phyloP scores from a whole-genome alignment of 345 rosid species.

The Brassica carinata region DNA sequence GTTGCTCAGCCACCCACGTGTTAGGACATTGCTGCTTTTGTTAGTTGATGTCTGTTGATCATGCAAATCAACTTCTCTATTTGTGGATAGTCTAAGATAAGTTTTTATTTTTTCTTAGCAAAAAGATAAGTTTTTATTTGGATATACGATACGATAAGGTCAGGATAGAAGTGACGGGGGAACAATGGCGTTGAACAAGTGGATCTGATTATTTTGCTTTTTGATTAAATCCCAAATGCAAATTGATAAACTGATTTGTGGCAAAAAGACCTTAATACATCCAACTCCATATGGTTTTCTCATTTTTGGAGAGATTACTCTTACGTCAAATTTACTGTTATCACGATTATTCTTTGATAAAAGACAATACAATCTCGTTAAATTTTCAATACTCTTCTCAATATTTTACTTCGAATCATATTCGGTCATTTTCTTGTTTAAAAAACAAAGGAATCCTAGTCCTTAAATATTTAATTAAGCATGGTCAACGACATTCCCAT shows the following conservation, averaged over 20 bases:
- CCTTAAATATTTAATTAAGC: neutral
- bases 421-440: neutral
- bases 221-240: neutral
- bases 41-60: slow-evolving; percentile 21
- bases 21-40: slow-evolving; percentile 19
- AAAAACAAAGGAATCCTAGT: neutral
- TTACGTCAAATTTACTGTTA: neutral
- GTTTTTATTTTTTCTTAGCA: too few species aligned
- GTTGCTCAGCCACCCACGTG: slow-evolving; percentile 34
- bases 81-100: neutral
- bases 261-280: neutral
- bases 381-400: neutral
- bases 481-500: neutral
- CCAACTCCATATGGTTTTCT: slow-evolving; percentile 14
- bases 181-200: slow-evolving; percentile 27
- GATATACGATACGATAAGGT: slow-evolving; percentile 13
- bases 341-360: slow-evolving; percentile 9
- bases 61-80: slow-evolving; percentile 3
- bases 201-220: slow-evolving; percentile 16
- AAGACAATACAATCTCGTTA: neutral
- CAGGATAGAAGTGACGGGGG: neutral
- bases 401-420: neutral
- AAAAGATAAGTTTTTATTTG: neutral
- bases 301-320: slow-evolving; percentile 8
- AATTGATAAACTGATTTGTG: slow-evolving; percentile 5